Percentiles rank a stretch among this genome's conserved stretches.
Conservation (phyloP, 306 rosid species). For the Senna tora region DNA sequence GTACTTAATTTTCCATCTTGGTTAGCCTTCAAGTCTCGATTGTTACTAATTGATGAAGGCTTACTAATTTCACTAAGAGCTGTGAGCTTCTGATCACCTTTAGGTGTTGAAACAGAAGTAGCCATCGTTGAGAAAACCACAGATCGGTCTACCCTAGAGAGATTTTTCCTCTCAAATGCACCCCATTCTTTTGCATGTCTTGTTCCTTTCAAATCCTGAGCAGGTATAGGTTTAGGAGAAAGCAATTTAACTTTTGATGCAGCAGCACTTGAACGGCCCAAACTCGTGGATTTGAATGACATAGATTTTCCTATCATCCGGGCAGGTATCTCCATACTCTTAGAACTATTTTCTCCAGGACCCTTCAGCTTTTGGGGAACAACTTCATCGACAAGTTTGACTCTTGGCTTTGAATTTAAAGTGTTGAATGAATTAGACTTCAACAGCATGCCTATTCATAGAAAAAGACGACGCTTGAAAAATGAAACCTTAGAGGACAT, state of each 20-base stretch:
- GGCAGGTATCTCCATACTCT: slow-evolving; percentile 57
- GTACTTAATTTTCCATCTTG: slow-evolving; percentile 64
- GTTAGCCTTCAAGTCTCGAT: slow-evolving; percentile 55
- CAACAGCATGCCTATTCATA: slow-evolving; percentile 58
- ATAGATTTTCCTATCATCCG: slow-evolving; percentile 63
- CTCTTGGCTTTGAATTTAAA: slow-evolving; percentile 62
- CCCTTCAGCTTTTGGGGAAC: slow-evolving; percentile 68
- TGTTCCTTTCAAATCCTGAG: slow-evolving; percentile 62
- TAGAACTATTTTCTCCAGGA: slow-evolving; percentile 55
- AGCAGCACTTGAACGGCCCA: slow-evolving; percentile 52
- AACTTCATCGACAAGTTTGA: slow-evolving; percentile 69
- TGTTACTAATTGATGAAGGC: slow-evolving; percentile 50
- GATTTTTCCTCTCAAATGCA: slow-evolving; percentile 61
- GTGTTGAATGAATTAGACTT: slow-evolving; percentile 78
- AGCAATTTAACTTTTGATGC: slow-evolving; percentile 81
- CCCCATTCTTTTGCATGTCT: slow-evolving; percentile 67
- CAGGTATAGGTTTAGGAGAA: slow-evolving; percentile 47
- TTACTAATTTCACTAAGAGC: slow-evolving; percentile 59
- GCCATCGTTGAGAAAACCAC: slow-evolving; percentile 49
- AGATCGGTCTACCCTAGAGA: slow-evolving; percentile 65
- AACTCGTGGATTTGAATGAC: slow-evolving; percentile 64
- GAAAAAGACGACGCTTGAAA: slow-evolving; percentile 32
- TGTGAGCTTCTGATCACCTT: slow-evolving; percentile 63
- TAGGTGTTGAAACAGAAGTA: slow-evolving; percentile 56
- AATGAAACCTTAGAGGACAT: slow-evolving; percentile 23